These are phyloP conservation scores for Brassica juncea DNA, from an alignment of 345 rosid species.

Conservation along the genomic window DNA sequence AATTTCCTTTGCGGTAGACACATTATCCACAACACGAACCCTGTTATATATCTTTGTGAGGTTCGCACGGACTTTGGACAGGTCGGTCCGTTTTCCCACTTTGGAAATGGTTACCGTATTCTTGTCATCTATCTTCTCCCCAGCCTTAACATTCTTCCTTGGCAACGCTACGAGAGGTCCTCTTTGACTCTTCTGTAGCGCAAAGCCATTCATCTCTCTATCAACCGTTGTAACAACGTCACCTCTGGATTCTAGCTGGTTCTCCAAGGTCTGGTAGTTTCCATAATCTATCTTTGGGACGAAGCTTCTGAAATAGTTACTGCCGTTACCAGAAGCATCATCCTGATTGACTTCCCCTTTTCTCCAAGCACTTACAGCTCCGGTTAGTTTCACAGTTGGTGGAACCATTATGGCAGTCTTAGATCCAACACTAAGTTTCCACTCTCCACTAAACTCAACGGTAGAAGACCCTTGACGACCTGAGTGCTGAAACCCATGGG, in stretches of 20 bases:
- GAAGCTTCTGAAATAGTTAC: slow-evolving; percentile 20
- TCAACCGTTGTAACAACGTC: background rate
- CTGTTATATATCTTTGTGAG: slow-evolving; percentile 58
- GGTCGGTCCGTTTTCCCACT: slow-evolving; percentile 16
- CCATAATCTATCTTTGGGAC: slow-evolving; percentile 19
- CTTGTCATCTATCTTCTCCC: background rate
- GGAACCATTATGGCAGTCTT: slow-evolving; percentile 47
- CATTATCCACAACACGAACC: slow-evolving; percentile 65
- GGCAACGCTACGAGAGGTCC: no score
- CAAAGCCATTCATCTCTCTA: slow-evolving; percentile 34
- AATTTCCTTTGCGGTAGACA: slow-evolving; percentile 58
- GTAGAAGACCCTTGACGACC: slow-evolving; percentile 24
- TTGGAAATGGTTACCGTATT: slow-evolving; percentile 10
- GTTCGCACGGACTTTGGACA: slow-evolving; percentile 38
- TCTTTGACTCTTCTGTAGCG: slow-evolving; percentile 14
- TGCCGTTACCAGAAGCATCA: slow-evolving; percentile 2
- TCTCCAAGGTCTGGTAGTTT: slow-evolving; percentile 16
- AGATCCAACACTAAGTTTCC: slow-evolving; percentile 38
- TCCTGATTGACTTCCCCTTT: slow-evolving; percentile 30
- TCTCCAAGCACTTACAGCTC: slow-evolving; percentile 38
- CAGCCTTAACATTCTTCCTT: no score
- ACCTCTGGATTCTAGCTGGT: slow-evolving; percentile 14
- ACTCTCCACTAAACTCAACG: slow-evolving; percentile 31
- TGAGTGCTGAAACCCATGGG: slow-evolving; percentile 30
- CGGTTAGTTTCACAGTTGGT: slow-evolving; percentile 20